Percentiles rank a stretch among this genome's conserved stretches.
These are phyloP conservation scores for Stentor coeruleus DNA, from an alignment of 73 alveolate species.

Conservation along the genomic window DNA sequence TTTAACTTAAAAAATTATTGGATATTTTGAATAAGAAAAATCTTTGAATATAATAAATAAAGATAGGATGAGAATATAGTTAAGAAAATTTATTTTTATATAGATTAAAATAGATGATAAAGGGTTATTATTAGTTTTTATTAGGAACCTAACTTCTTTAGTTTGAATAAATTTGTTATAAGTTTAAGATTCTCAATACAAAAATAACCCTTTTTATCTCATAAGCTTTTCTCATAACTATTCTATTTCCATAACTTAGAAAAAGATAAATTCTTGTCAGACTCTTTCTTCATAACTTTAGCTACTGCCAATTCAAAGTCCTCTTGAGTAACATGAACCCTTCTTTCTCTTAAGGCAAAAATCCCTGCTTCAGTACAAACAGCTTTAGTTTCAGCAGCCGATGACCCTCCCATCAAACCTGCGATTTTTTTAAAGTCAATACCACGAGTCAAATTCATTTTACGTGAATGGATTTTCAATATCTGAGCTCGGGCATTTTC, in stretches of 20 bases:
- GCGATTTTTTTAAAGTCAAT: conserved; percentile 93
- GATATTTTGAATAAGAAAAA: too few relatives aligned
- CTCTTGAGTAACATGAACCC: conserved; percentile 99
- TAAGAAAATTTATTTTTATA: too few relatives aligned
- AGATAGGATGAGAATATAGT: too few relatives aligned
- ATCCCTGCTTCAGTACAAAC: conserved; percentile 98
- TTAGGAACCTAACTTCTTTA: too few relatives aligned
- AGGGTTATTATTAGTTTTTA: too few relatives aligned
- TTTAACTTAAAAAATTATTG: too few relatives aligned
- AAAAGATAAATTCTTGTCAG: conserved; percentile 94
- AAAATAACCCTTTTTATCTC: neutral
- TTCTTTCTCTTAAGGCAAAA: conserved; percentile 99
- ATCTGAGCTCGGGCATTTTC: conserved; percentile 94
- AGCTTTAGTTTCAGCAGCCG: conserved; percentile 99
- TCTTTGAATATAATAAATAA: too few relatives aligned
- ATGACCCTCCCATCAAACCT: conserved; percentile 92
- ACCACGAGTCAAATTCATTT: conserved; percentile 97
- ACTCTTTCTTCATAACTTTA: conserved; percentile 98
- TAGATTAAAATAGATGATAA: too few relatives aligned
- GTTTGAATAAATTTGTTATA: too few relatives aligned
- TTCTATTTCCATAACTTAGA: conserved; percentile 70
- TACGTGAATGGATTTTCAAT: conserved; percentile 93
- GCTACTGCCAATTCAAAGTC: conserved; percentile 99
- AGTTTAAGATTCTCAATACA: too few relatives aligned
- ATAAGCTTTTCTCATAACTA: too few relatives aligned